Conservation (phyloP, 768 basidiomycete species). For the Butyriboletus loyo region DNA sequence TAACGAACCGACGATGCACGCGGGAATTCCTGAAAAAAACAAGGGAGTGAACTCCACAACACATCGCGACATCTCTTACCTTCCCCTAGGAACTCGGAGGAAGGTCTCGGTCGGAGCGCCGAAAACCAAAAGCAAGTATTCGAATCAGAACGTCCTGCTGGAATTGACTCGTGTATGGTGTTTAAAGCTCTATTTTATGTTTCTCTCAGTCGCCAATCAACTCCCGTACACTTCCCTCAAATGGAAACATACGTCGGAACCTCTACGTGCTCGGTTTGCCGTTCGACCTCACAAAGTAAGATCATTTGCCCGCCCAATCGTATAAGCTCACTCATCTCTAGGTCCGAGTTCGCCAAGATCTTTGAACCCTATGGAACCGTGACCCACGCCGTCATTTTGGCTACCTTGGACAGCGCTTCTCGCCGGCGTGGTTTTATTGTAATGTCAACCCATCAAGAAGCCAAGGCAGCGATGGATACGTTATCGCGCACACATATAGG, state of each 20-base stretch:
- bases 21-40: not conserved
- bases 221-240: constrained; percentile 17
- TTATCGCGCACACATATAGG: constrained; percentile 69
- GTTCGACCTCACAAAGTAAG: constrained; percentile 75
- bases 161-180: constrained; percentile 20
- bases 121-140: constrained; percentile 54
- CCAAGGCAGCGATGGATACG: constrained; percentile 61
- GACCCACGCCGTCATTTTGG: constrained; percentile 74
- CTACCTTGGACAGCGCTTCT: constrained; percentile 80
- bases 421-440: constrained; percentile 82
- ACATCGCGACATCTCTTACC: constrained; percentile 3
- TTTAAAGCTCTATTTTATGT: constrained; percentile 38
- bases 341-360: constrained; percentile 55
- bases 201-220: not conserved
- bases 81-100: constrained; percentile 9
- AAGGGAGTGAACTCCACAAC: constrained; percentile 6
- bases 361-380: constrained; percentile 69
- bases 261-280: constrained; percentile 83
- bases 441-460: constrained; percentile 72
- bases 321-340: constrained; percentile 5
- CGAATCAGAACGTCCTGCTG: not conserved
- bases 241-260: constrained; percentile 59
- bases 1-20: not conserved
- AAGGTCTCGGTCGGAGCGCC: constrained; percentile 46
- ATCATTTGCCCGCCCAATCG: not conserved